A percentile compares a stretch with the other conserved stretches of the same genome.
phyloP scores from a whole-genome alignment of 1,284 basidiomycete species.

The Ceratobasidium sp. region DNA sequence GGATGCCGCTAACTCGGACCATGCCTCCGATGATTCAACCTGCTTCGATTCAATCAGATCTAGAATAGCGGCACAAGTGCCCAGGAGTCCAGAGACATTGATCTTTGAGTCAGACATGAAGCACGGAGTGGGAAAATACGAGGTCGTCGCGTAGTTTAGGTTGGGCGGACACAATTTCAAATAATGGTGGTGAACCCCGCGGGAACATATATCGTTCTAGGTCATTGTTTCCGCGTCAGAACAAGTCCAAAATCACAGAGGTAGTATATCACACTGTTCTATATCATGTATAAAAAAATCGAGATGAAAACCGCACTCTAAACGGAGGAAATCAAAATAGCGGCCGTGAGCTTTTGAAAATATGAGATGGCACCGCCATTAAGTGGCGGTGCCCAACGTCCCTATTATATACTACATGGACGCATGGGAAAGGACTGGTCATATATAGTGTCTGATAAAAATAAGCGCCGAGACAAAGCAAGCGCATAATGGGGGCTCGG shows the following conservation, averaged over 20 bases:
- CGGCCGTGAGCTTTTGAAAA: neutral
- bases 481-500: no score
- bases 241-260: no score
- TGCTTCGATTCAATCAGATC: neutral
- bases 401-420: no score
- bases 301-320: neutral
- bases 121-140: neutral
- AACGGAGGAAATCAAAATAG: neutral
- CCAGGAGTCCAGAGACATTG: neutral
- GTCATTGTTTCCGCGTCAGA: neutral
- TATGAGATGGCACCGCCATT: conserved; percentile 8
- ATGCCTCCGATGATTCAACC: neutral
- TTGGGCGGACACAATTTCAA: neutral
- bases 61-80: neutral
- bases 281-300: neutral
- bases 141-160: neutral
- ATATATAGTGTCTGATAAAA: no score
- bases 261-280: neutral
- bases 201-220: neutral
- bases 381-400: conserved; percentile 20
- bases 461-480: no score
- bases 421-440: no score
- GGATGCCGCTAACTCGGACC: neutral
- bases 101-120: neutral
- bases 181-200: neutral